A percentile compares a stretch with the other conserved stretches of the same genome.
Evolutionary conservation across 148 eudicot genomes (phyloP).

Genomic region (Dianthus caryophyllus): DNA sequence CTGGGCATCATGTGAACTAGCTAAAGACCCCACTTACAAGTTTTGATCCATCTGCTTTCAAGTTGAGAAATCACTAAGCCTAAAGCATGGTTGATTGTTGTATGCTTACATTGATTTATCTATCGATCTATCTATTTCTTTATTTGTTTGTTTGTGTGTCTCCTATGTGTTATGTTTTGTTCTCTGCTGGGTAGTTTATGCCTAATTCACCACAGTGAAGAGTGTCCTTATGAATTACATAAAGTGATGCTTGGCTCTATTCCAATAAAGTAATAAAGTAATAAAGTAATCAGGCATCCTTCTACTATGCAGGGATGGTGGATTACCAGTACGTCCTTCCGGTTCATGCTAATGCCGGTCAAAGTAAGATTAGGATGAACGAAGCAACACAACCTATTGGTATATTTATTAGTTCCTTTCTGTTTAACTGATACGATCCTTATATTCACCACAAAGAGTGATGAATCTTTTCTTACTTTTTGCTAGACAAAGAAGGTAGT

Average conservation of each 20-base stretch:
- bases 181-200: not conserved
- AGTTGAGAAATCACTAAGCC: too few relatives aligned
- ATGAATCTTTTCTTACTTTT: slow-evolving; percentile 7
- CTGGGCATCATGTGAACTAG: not conserved
- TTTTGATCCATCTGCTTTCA: not conserved
- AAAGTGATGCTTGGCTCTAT: not conserved
- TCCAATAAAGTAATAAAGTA: not conserved
- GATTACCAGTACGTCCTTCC: slow-evolving; percentile 94
- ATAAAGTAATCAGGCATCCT: not conserved
- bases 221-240: not conserved
- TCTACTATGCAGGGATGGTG: slow-evolving; percentile 61
- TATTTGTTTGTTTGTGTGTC: not conserved
- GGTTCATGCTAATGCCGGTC: slow-evolving; percentile 70
- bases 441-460: slow-evolving; percentile 3
- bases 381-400: slow-evolving; percentile 58
- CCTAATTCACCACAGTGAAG: not conserved
- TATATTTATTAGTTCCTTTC: slow-evolving; percentile 23
- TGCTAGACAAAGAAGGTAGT: slow-evolving; percentile 48
- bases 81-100: too few relatives aligned
- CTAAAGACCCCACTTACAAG: not conserved
- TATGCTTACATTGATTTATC: not conserved
- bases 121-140: too few relatives aligned
- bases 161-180: not conserved
- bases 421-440: slow-evolving; percentile 8
- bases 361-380: slow-evolving; percentile 57